phyloP scores from a whole-genome alignment of 441 rosid genomes.

The Capsella rubella region DNA sequence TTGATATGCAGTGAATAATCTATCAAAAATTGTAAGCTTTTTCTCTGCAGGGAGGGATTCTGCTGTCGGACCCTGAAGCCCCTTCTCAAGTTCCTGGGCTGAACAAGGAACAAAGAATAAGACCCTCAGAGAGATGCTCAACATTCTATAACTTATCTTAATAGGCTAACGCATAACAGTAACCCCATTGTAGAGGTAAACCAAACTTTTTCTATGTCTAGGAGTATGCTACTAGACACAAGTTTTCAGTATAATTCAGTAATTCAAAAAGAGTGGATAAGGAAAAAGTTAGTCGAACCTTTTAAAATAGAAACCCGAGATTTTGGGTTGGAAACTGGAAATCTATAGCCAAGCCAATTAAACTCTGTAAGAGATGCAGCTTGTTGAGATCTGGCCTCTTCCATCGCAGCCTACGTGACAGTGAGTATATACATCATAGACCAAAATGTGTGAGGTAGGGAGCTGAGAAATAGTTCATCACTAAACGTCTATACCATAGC shows the following conservation, averaged over 20 bases:
- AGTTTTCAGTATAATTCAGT: background rate
- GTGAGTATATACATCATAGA: slow-evolving; percentile 20
- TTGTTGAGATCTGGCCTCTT: slow-evolving; percentile 50
- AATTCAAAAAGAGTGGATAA: slow-evolving; percentile 13
- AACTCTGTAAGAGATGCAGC: slow-evolving; percentile 92
- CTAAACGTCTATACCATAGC: background rate
- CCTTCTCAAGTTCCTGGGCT: slow-evolving; percentile 99
- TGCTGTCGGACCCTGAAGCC: slow-evolving; percentile 74
- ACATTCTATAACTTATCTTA: slow-evolving; percentile 15
- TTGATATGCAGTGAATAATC: slow-evolving; percentile 84
- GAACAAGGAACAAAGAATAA: slow-evolving; percentile 45
- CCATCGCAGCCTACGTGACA: slow-evolving; percentile 46
- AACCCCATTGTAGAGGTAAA: slow-evolving; percentile 19
- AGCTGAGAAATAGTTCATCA: slow-evolving; percentile 25
- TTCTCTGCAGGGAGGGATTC: slow-evolving; percentile 85
- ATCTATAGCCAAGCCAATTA: slow-evolving; percentile 92
- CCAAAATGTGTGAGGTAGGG: slow-evolving; percentile 7
- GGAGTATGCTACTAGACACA: slow-evolving; percentile 13
- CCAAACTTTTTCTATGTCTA: slow-evolving; percentile 9
- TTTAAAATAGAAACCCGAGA: slow-evolving; percentile 47
- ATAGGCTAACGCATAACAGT: slow-evolving; percentile 19
- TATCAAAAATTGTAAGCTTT: slow-evolving; percentile 78
- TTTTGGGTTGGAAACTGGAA: slow-evolving; percentile 90
- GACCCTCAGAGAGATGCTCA: slow-evolving; percentile 35
- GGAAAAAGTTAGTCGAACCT: slow-evolving; percentile 28